Conservation (phyloP, 495 filamentous ascomycete species). For the Neurospora sp. region DNA sequence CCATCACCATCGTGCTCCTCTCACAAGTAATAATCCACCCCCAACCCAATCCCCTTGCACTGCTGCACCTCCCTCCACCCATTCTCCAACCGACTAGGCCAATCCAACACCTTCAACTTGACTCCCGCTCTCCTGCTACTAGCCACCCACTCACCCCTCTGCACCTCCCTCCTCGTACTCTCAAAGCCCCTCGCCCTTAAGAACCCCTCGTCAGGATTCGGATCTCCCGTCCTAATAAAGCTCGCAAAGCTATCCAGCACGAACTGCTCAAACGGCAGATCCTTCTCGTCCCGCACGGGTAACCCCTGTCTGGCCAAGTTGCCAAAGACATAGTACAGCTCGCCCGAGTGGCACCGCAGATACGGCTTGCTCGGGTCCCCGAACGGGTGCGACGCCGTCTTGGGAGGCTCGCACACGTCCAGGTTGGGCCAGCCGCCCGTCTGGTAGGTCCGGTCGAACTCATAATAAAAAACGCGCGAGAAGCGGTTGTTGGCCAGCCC, state of each 20-base stretch:
- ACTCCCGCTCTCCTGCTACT: conserved; percentile 5
- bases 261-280: conserved; percentile 27
- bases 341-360: conserved; percentile 25
- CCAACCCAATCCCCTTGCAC: conserved; percentile 23
- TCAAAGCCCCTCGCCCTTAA: conserved; percentile 23
- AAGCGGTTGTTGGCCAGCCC: conserved; percentile 22
- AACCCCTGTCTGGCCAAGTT: conserved; percentile 28
- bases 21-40: conserved; percentile 20
- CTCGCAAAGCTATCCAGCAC: conserved; percentile 26
- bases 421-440: conserved; percentile 34
- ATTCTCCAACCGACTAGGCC: conserved; percentile 16
- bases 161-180: conserved; percentile 9
- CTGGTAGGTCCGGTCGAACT: conserved; percentile 46
- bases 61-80: conserved; percentile 23
- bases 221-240: conserved; percentile 28
- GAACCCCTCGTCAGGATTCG: conserved; percentile 24
- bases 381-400: conserved; percentile 20
- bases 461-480: conserved; percentile 32
- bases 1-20: not conserved
- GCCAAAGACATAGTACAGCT: conserved; percentile 28
- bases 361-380: conserved; percentile 35
- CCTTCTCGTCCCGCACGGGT: conserved; percentile 25
- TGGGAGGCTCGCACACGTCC: conserved; percentile 36
- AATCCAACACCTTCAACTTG: conserved; percentile 26
- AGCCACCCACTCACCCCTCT: conserved; percentile 20